Conservation (phyloP, 2,329 filamentous ascomycete species). For the Trichoderma hamatum region DNA sequence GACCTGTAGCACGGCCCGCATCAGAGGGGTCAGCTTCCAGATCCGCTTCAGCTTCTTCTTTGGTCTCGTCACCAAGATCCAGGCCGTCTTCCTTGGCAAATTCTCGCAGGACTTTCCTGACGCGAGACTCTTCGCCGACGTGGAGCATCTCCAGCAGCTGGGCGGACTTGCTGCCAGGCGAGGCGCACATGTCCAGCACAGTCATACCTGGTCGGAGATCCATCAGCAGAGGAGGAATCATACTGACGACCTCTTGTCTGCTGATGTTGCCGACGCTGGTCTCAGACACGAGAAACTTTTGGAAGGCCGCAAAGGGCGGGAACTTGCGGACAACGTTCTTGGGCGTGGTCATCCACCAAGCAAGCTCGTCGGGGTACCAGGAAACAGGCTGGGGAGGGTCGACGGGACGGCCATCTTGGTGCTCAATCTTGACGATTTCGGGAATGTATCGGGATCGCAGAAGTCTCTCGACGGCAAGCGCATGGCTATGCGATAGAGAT, state of each 20-base stretch:
- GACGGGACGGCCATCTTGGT: conserved; percentile 79
- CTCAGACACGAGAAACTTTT: conserved; percentile 97
- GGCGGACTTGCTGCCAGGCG: conserved; percentile 94
- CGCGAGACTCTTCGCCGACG: conserved; percentile 84
- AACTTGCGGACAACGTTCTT: conserved; percentile 96
- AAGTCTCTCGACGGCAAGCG: conserved; percentile 86
- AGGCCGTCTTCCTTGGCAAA: conserved; percentile 64
- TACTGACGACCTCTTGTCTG: conserved; percentile 95
- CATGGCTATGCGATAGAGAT: conserved; percentile 63
- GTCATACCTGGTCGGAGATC: conserved; percentile 90
- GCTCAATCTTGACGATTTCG: conserved; percentile 80
- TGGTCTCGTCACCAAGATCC: conserved; percentile 52
- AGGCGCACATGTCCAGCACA: conserved; percentile 93
- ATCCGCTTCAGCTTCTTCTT: conserved; percentile 53
- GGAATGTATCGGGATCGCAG: conserved; percentile 89
- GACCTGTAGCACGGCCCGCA: conserved; percentile 83
- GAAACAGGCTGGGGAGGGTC: conserved; percentile 78
- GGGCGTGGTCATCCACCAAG: conserved; percentile 97
- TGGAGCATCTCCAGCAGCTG: conserved; percentile 96
- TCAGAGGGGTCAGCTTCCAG: conserved; percentile 67
- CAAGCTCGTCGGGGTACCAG: conserved; percentile 94
- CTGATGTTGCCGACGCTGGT: conserved; percentile 97
- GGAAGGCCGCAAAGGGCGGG: conserved; percentile 90
- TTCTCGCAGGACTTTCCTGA: conserved; percentile 69
- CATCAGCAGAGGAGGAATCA: conserved; percentile 95